Percentiles rank a stretch among this genome's conserved stretches.
Evolutionary conservation across 352 stramenopile species (phyloP).

Genomic region (Pythium oligandrum): DNA sequence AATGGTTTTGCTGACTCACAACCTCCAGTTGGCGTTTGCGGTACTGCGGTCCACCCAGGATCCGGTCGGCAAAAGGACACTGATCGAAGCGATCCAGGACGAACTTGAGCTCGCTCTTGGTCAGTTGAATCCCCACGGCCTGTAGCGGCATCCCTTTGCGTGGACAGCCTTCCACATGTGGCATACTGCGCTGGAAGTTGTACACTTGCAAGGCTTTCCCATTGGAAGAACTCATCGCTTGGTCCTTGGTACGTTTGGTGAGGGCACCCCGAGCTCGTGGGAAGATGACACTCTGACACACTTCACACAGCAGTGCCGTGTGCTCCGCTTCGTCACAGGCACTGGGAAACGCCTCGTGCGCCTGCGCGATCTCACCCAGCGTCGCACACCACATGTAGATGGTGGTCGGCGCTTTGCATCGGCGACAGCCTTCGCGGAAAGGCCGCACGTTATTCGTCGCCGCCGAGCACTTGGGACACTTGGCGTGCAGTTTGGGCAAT

Average conservation of each 20-base stretch:
- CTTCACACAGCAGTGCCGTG: constrained; percentile 65
- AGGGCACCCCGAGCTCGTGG: constrained; percentile 62
- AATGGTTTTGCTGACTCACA: constrained; percentile 67
- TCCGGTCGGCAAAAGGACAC: constrained; percentile 47
- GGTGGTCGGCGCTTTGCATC: constrained; percentile 66
- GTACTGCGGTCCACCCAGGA: constrained; percentile 67
- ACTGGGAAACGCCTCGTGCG: constrained; percentile 58
- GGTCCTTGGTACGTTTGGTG: constrained; percentile 45
- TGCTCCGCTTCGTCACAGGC: constrained; percentile 70
- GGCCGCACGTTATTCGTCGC: constrained; percentile 80
- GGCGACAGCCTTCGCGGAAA: constrained; percentile 79
- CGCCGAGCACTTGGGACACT: constrained; percentile 77
- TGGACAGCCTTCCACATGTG: constrained; percentile 78
- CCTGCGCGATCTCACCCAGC: constrained; percentile 55
- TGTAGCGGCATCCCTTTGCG: constrained; percentile 81
- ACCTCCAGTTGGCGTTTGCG: constrained; percentile 39
- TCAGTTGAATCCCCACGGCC: constrained; percentile 57
- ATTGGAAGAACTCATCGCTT: constrained; percentile 44
- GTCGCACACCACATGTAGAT: constrained; percentile 76
- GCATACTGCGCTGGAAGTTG: constrained; percentile 87
- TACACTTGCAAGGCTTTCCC: constrained; percentile 69
- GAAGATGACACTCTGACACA: constrained; percentile 72
- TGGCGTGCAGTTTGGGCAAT: constrained; percentile 43
- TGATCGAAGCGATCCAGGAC: constrained; percentile 71
- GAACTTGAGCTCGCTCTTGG: constrained; percentile 87